Conservation (phyloP, 495 filamentous ascomycete genomes). For the Thermochaetoides thermophila region DNA sequence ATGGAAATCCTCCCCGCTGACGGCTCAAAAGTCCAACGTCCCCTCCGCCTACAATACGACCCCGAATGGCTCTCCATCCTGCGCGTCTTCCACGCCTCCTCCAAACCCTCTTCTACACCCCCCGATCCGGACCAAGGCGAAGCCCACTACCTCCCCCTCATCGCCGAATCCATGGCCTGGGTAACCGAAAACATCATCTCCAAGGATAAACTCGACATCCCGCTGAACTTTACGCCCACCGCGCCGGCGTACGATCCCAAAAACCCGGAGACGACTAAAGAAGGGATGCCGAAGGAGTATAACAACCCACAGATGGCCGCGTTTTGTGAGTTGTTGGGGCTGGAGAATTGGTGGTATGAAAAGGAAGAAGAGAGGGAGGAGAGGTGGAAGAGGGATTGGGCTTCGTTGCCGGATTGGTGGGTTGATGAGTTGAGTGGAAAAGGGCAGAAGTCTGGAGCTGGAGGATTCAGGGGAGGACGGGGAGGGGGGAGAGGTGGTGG, state of each 20-base stretch:
- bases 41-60: slow-evolving; percentile 56
- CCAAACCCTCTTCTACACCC: slow-evolving; percentile 31
- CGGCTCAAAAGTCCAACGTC: slow-evolving; percentile 13
- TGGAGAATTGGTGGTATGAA: slow-evolving; percentile 61
- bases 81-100: slow-evolving; percentile 60
- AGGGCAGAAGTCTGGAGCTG: too few species aligned
- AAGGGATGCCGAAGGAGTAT: slow-evolving; percentile 59
- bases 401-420: too few species aligned
- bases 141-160: slow-evolving; percentile 42
- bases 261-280: slow-evolving; percentile 15
- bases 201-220: slow-evolving; percentile 44
- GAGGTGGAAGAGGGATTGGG: too few species aligned
- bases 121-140: slow-evolving; percentile 51
- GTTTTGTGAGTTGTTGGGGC: slow-evolving; percentile 66
- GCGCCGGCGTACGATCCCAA: slow-evolving; percentile 52
- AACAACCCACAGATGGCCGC: slow-evolving; percentile 62
- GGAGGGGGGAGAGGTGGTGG: too few species aligned
- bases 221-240: slow-evolving; percentile 59
- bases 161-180: slow-evolving; percentile 56
- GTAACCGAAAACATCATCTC: slow-evolving; percentile 56
- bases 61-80: slow-evolving; percentile 91
- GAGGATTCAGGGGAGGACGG: too few species aligned
- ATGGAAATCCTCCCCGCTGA: slow-evolving; percentile 38
- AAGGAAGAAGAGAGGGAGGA: slow-evolving; percentile 50
- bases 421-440: too few species aligned